Base-by-base conservation (phyloP, 2,329 filamentous ascomycete genomes). In the Phoma sp. region DNA sequence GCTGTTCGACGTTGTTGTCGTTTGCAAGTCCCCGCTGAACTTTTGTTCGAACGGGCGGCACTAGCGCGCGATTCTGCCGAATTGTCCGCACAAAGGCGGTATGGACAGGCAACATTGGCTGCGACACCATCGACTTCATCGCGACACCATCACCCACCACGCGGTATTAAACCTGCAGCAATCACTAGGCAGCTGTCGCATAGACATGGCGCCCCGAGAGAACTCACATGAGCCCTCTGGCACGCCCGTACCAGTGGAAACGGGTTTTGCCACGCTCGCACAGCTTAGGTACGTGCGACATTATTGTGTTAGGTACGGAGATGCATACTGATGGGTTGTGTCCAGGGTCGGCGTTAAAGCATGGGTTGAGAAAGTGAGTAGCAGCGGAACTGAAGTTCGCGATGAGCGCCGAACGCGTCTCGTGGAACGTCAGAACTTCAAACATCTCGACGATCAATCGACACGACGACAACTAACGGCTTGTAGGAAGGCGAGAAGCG, bases 191-290 rank as follows among this genome's bases (percentile, higher is more conserved):
- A 24, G 33, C 33, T 51, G 40, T 56, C 53, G 60, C 51, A 50
- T 53, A 54, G 58, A 36, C 48, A 86, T 87, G 84, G 84, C 80
- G 63, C 81, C 80, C 65, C 78, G 81, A 61, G 83, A 86, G 74
- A 78, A 76, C 61, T 80, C 81, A 33, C 76, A 80, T 54, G 84
- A 85, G 70, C 78, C 77, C 56, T 76, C 75, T 41, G 80, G 78
- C 67, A 85, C 83, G 36, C 84, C 84, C 39, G 82, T 82, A 61
- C 84, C 84, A 48, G 80, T 85, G 29, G 85, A 94, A 75, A 96
- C 88, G 73, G 89, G 92, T 51, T 88, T 88, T 71, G 92, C 93
- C 65, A 97, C 92, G 32, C 80, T 95, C 59, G 89, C 92, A 67
- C 94, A 92, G 27, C 82, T 98, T 65, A 85, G 85, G 89, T 91